Evolutionary conservation across 2,329 filamentous ascomycete genomes (phyloP).

Genomic region (Magnaporthiopsis incrustans): DNA sequence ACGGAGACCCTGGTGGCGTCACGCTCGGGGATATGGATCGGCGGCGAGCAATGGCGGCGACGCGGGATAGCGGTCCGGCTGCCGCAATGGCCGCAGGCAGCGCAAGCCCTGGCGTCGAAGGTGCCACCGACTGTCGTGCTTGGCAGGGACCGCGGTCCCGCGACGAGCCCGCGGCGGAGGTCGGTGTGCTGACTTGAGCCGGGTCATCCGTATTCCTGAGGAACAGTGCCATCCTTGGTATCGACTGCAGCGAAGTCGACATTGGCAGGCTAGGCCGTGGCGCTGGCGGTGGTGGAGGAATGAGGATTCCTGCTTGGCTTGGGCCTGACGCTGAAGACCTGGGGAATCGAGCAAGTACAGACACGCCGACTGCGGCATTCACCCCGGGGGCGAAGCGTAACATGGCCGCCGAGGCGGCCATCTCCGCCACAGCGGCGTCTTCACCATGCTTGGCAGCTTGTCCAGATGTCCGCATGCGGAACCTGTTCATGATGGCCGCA

Average conservation of each 20-base stretch:
- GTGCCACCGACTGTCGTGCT: background rate
- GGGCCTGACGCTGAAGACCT: background rate
- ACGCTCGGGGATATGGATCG: background rate
- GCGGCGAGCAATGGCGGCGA: background rate
- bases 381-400: slow-evolving; percentile 18
- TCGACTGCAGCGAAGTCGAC: background rate
- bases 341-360: background rate
- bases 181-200: background rate
- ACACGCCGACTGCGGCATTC: slow-evolving; percentile 22
- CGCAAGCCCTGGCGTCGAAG: background rate
- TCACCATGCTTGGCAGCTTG: slow-evolving; percentile 24
- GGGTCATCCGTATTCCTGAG: background rate
- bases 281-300: background rate
- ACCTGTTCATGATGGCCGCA: slow-evolving; percentile 57
- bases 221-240: background rate
- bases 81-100: background rate
- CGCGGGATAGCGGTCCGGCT: background rate
- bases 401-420: slow-evolving; percentile 24
- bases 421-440: slow-evolving; percentile 22
- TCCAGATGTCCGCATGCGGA: slow-evolving; percentile 39
- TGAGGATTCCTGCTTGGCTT: background rate
- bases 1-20: slow-evolving; percentile 5
- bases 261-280: background rate
- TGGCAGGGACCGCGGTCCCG: background rate
- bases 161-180: no score